Evolutionary conservation across 2,329 filamentous ascomycete genomes (phyloP).

Genomic region (Huntiella abstrusa): DNA sequence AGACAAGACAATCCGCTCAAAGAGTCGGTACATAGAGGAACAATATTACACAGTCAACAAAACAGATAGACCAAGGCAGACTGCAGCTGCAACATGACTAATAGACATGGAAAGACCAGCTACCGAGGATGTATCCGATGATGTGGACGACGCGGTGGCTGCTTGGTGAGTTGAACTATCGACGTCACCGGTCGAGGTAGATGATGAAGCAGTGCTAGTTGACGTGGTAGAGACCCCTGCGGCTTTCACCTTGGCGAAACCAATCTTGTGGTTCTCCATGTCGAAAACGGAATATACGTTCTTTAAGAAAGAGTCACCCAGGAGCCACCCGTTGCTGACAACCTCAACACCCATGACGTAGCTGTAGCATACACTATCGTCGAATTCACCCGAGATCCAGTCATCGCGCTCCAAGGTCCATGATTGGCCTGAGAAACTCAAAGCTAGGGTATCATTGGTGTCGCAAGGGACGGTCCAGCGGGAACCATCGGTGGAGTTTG

Average conservation of each 20-base stretch:
- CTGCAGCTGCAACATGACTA: neutral
- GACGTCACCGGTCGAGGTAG: conserved; percentile 4
- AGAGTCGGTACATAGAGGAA: no score
- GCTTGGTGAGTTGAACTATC: neutral
- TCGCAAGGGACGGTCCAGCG: conserved; percentile 59
- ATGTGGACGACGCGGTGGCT: neutral
- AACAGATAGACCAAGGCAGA: neutral
- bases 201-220: conserved; percentile 6
- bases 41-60: neutral
- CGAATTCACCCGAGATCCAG: conserved; percentile 38
- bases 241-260: conserved; percentile 16
- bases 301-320: conserved; percentile 74
- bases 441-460: conserved; percentile 37
- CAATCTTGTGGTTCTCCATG: conserved; percentile 45
- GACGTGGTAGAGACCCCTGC: conserved; percentile 4
- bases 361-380: conserved; percentile 37
- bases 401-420: conserved; percentile 53
- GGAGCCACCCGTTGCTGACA: conserved; percentile 48
- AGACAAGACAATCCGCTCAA: neutral
- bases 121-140: neutral
- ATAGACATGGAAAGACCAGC: neutral
- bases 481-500: conserved; percentile 34
- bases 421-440: conserved; percentile 48
- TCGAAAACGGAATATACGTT: conserved; percentile 83
- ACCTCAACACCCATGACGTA: conserved; percentile 58